Evolutionary conservation across 2,329 filamentous ascomycete species (phyloP), one percentile per base, ranked within the genome.

Genomic region (Ustilaginoidea virens): DNA sequence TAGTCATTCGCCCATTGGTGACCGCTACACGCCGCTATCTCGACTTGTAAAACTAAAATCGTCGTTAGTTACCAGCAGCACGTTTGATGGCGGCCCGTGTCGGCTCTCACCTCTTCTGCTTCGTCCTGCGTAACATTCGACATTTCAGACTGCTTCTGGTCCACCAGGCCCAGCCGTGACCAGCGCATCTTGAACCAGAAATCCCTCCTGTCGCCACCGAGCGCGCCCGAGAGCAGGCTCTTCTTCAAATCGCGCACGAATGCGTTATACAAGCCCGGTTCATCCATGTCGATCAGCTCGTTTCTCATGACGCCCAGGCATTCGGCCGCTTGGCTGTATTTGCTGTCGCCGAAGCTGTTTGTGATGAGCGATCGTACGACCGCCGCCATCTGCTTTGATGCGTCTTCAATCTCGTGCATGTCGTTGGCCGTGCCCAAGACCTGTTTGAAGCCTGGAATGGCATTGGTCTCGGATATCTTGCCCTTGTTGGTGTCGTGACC

Each of bases 371-470:
- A 58, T 33, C 73, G 64, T 25, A 92, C 68, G 31, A 93, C 76
- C 4, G 48, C 48, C 9, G 66, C 72, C 69, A 96, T 80, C 45
- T 92, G 81, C 38, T 74, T 70, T 5, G 74, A 65, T 1, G 79
- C 78, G 12, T 75, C 67, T 34, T 71, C 61, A 30, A 92, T 68
- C 4, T 67, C 61, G 2, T 66, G 56, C 1, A 77, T 56, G 17
- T 74, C 66, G 5, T 70, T 63, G 0, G 77, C 64, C 2, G 58
- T 55, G 2, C 61, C 61, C 11, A 96, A 61, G 3, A 76, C 66
- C 48, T 83, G 82, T 47, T 86, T 92, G 67, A 93, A 94, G 34
- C 87, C 81, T 0, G 90, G 85, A 5, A 96, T 73, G 1, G 86
- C 73, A 38, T 96, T 96, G 7, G 77, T 66, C 0, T 67, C 49